Evolutionary conservation across 768 basidiomycete species (phyloP).

Genomic region (Boletus rufocinnamomeus): DNA sequence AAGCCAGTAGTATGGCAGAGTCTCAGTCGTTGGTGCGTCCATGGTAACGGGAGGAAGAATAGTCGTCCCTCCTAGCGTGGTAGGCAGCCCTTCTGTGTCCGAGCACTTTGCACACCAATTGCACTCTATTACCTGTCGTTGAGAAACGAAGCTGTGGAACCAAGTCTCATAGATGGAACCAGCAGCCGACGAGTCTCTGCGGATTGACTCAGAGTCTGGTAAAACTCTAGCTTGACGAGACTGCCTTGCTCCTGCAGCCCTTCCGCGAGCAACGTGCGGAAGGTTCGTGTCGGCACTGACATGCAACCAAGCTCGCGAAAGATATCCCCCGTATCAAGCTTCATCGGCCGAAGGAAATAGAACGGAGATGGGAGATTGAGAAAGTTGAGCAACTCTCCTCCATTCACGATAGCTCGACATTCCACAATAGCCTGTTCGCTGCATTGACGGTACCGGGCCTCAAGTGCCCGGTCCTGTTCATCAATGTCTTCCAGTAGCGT

Average conservation of each 20-base stretch:
- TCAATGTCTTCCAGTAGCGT: background rate
- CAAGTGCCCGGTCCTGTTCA: rapidly evolving
- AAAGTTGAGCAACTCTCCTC: too few species aligned
- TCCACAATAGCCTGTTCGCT: background rate
- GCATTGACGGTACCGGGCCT: background rate
- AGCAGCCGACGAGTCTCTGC: background rate
- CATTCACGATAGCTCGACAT: too few species aligned
- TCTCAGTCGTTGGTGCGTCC: background rate
- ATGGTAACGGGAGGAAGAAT: background rate
- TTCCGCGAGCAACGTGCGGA: background rate
- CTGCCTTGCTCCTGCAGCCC: background rate
- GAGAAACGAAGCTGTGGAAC: background rate
- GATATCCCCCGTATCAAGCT: too few species aligned
- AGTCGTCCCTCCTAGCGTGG: background rate
- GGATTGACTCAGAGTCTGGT: background rate
- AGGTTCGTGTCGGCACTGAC: background rate
- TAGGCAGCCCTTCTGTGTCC: background rate
- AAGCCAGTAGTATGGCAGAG: background rate
- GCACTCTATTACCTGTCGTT: background rate
- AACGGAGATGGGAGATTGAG: too few species aligned
- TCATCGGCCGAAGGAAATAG: too few species aligned
- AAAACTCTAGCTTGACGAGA: background rate
- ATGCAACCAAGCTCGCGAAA: rapidly evolving
- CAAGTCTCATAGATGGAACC: background rate
- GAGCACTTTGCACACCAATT: background rate